These are phyloP conservation scores for Hypoxylon fragiforme DNA, from an alignment of 495 filamentous ascomycete species.

Conservation along the genomic window DNA sequence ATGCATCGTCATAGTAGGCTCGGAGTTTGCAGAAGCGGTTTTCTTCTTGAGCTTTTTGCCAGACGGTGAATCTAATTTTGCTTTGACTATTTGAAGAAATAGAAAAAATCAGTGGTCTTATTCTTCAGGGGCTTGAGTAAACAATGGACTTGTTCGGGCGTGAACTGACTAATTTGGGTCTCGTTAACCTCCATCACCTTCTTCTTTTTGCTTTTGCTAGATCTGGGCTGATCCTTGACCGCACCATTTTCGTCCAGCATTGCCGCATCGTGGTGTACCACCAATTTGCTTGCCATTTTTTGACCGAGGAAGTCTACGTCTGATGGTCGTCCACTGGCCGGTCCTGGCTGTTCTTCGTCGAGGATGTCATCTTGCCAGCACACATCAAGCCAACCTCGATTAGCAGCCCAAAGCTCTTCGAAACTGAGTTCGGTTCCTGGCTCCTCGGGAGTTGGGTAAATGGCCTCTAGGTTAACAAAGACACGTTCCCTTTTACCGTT, in stretches of 20 bases:
- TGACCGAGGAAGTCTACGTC: conserved; percentile 32
- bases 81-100: conserved; percentile 89
- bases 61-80: conserved; percentile 85
- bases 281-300: conserved; percentile 45
- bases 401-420: conserved; percentile 83
- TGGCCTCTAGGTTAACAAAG: conserved; percentile 78
- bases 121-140: background rate
- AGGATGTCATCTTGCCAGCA: conserved; percentile 64
- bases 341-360: conserved; percentile 23
- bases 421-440: conserved; percentile 75
- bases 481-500: conserved; percentile 81
- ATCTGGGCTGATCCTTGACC: conserved; percentile 38
- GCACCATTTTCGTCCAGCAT: conserved; percentile 58
- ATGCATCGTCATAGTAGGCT: conserved; percentile 96
- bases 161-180: conserved; percentile 76
- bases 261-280: conserved; percentile 49
- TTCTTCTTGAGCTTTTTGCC: conserved; percentile 72
- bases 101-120: conserved; percentile 8
- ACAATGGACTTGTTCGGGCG: background rate
- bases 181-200: conserved; percentile 79
- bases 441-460: conserved; percentile 78
- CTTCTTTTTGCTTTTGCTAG: conserved; percentile 58
- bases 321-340: conserved; percentile 29
- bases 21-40: conserved; percentile 48
- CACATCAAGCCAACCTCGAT: conserved; percentile 73